These are phyloP conservation scores for Aureobasidium musti DNA, from an alignment of 2,329 filamentous ascomycete species.

Conservation along the genomic window DNA sequence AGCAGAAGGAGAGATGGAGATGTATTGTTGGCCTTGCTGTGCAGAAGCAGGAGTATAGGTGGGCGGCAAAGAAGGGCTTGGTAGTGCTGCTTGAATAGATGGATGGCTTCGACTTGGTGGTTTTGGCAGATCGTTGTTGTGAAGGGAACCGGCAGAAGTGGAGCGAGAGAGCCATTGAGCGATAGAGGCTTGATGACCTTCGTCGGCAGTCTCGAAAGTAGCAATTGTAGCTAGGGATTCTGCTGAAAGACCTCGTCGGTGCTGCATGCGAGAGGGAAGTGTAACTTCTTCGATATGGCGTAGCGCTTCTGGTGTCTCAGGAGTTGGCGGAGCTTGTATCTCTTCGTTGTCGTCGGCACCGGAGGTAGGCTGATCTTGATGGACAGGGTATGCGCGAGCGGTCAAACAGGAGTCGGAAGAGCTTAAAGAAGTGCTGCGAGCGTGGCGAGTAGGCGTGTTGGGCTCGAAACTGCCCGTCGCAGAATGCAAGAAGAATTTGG, in stretches of 20 bases:
- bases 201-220: conserved; percentile 62
- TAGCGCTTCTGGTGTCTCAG: conserved; percentile 41
- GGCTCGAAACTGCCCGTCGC: conserved; percentile 76
- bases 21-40: conserved; percentile 32
- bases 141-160: conserved; percentile 8
- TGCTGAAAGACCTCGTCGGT: conserved; percentile 56
- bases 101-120: not conserved
- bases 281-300: conserved; percentile 36
- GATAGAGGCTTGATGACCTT: conserved; percentile 2
- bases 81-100: conserved; percentile 2
- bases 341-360: not conserved
- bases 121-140: not conserved
- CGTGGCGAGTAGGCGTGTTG: not conserved
- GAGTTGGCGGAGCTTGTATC: conserved; percentile 20
- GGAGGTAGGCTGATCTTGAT: not conserved
- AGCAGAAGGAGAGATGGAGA: conserved; percentile 39
- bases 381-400: conserved; percentile 8
- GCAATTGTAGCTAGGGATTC: conserved; percentile 63
- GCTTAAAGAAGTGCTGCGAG: conserved; percentile 1
- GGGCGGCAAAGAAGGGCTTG: not conserved
- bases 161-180: conserved; percentile 23
- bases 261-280: conserved; percentile 37
- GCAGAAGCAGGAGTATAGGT: conserved; percentile 14
- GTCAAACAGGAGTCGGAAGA: conserved; percentile 13
- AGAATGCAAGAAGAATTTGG: conserved; percentile 92